Evolutionary conservation across 2,329 filamentous ascomycete species (phyloP).

Genomic region (Paraphoma chrysanthemicola): DNA sequence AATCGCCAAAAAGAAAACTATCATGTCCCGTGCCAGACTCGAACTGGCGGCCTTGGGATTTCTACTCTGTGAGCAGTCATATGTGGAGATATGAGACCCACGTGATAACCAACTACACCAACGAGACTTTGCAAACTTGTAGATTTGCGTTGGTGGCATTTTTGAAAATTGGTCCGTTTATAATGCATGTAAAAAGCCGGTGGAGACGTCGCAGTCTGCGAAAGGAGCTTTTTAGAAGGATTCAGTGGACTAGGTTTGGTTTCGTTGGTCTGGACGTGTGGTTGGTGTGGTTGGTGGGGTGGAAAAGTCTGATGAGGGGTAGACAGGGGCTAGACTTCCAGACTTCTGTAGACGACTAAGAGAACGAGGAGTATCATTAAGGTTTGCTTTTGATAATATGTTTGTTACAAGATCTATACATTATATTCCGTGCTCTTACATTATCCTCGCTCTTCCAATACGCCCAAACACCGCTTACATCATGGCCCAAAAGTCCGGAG

Average conservation of each 20-base stretch:
- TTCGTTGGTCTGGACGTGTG: background rate
- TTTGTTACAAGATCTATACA: slow-evolving; percentile 11
- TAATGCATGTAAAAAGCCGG: background rate
- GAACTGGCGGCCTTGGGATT: slow-evolving; percentile 47
- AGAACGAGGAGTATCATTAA: background rate
- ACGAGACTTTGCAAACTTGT: slow-evolving; percentile 27
- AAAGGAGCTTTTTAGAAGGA: too few relatives aligned
- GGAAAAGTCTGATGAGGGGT: background rate
- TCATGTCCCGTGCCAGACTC: slow-evolving; percentile 42
- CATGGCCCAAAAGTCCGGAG: slow-evolving; percentile 3
- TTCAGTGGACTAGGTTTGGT: background rate
- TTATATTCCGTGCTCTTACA: background rate
- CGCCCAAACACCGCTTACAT: slow-evolving; percentile 7
- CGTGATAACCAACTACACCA: slow-evolving; percentile 49
- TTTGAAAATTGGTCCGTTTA: background rate
- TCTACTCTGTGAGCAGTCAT: slow-evolving; percentile 36
- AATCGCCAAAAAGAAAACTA: slow-evolving; percentile 13
- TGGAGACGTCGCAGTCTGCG: background rate
- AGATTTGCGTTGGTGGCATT: slow-evolving; percentile 10
- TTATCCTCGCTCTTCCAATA: slow-evolving; percentile 1
- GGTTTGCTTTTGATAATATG: slow-evolving; percentile 5
- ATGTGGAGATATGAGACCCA: slow-evolving; percentile 42
- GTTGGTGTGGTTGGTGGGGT: background rate
- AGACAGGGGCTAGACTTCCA: background rate
- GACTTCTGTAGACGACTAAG: background rate